A percentile compares a stretch with the other conserved stretches of the same genome.
phyloP scores from a whole-genome alignment of 2,329 filamentous ascomycete species.

The Talaromyces sp. region DNA sequence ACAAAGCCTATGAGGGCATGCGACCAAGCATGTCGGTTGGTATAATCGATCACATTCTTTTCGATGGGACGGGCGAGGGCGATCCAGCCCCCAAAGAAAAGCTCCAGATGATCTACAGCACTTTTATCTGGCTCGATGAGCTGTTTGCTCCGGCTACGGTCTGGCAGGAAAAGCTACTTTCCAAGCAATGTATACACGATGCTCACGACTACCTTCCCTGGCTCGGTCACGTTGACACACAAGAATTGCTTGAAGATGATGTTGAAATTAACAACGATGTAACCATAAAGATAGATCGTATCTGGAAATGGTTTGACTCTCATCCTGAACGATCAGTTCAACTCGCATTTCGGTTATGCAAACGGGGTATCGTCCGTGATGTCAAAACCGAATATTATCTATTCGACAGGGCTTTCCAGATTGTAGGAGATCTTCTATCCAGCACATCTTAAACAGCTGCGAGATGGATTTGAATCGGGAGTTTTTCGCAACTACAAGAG shows the following conservation, averaged over 20 bases:
- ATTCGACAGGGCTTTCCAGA: background rate
- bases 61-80: background rate
- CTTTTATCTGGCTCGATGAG: slow-evolving; percentile 5
- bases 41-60: slow-evolving; percentile 2
- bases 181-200: background rate
- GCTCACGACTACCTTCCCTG: background rate
- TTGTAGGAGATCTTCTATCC: background rate
- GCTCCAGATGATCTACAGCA: background rate
- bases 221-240: background rate
- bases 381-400: slow-evolving; percentile 1
- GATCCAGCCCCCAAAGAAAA: background rate
- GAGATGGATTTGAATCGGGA: too few relatives aligned
- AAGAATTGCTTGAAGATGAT: background rate
- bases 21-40: background rate
- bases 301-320: background rate
- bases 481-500: background rate
- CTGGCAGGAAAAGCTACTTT: background rate
- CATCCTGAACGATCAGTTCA: background rate
- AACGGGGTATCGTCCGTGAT: background rate
- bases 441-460: background rate
- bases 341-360: slow-evolving; percentile 1
- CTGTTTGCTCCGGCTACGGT: background rate
- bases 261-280: background rate
- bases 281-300: background rate
- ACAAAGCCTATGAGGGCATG: background rate